These are phyloP conservation scores for Arthrobotrys pseudoclavata DNA, from an alignment of 2,329 filamentous ascomycete genomes.

Conservation along the genomic window DNA sequence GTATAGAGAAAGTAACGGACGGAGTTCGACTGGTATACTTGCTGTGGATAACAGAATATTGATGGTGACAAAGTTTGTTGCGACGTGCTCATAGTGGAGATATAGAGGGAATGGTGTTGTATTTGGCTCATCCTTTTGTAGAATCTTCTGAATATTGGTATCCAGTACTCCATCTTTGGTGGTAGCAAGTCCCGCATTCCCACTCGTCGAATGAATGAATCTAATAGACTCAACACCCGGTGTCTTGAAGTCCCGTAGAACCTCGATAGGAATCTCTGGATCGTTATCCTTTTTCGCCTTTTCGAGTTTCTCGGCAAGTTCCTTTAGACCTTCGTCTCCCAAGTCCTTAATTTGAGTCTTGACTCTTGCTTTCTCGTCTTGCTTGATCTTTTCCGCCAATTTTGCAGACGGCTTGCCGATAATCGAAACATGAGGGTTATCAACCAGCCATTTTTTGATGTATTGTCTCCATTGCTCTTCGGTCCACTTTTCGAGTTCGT, in stretches of 20 bases:
- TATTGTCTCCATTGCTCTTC: slow-evolving; percentile 87
- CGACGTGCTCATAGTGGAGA: slow-evolving; percentile 96
- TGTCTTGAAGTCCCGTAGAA: slow-evolving; percentile 85
- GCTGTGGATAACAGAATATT: slow-evolving; percentile 84
- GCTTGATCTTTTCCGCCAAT: slow-evolving; percentile 83
- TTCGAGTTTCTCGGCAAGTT: slow-evolving; percentile 81
- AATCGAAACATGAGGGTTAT: slow-evolving; percentile 81
- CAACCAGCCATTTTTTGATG: slow-evolving; percentile 71
- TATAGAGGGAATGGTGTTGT: slow-evolving; percentile 78
- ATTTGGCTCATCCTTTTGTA: slow-evolving; percentile 76
- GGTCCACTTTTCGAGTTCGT: slow-evolving; percentile 81
- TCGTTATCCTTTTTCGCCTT: slow-evolving; percentile 90
- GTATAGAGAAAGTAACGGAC: slow-evolving; percentile 86
- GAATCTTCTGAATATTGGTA: slow-evolving; percentile 79
- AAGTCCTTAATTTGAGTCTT: slow-evolving; percentile 82
- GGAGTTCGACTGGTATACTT: slow-evolving; percentile 81
- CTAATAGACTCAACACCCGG: slow-evolving; percentile 91
- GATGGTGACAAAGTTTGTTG: slow-evolving; percentile 91
- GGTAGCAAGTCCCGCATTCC: slow-evolving; percentile 38
- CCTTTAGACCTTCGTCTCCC: slow-evolving; percentile 83
- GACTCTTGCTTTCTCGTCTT: slow-evolving; percentile 81
- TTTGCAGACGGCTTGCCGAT: slow-evolving; percentile 87
- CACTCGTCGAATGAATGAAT: slow-evolving; percentile 76
- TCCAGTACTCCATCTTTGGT: slow-evolving; percentile 11
- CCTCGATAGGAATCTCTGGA: slow-evolving; percentile 81